phyloP scores from a whole-genome alignment of 495 filamentous ascomycete species.

The Podospora tetraspora region DNA sequence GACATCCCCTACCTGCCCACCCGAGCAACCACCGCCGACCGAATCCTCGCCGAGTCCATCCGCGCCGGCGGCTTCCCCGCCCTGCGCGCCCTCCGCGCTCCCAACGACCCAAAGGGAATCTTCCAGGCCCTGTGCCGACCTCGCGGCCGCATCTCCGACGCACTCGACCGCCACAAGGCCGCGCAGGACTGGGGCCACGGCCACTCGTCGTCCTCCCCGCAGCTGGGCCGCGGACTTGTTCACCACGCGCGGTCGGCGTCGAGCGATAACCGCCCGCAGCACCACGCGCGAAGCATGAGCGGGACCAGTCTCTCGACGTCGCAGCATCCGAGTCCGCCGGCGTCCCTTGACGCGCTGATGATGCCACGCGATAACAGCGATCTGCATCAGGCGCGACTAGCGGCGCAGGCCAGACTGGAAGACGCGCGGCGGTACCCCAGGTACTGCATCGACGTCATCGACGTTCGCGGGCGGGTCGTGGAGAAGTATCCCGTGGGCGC shows the following conservation, averaged over 20 bases:
- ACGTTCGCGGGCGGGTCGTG: slow-evolving; percentile 42
- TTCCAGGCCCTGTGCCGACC: slow-evolving; percentile 69
- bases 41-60: slow-evolving; percentile 69
- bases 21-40: slow-evolving; percentile 51
- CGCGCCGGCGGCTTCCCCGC: slow-evolving; percentile 62
- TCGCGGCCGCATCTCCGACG: slow-evolving; percentile 29
- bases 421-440: slow-evolving; percentile 46
- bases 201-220: neutral
- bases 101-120: slow-evolving; percentile 66
- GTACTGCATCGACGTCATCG: slow-evolving; percentile 48
- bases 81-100: slow-evolving; percentile 62
- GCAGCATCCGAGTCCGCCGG: slow-evolving; percentile 7
- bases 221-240: neutral
- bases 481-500: slow-evolving; percentile 49
- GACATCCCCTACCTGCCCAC: slow-evolving; percentile 56
- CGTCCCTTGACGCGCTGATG: slow-evolving; percentile 30
- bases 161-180: slow-evolving; percentile 35
- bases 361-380: slow-evolving; percentile 37
- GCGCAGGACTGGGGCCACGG: slow-evolving; percentile 22
- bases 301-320: neutral
- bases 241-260: neutral
- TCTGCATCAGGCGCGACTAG: slow-evolving; percentile 47
- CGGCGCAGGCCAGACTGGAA: slow-evolving; percentile 55
- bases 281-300: neutral
- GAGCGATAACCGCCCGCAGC: neutral